A percentile compares a stretch with the other conserved stretches of the same genome.
phyloP scores from a whole-genome alignment of 305 asterid species.

The Fraxinus sp. region DNA sequence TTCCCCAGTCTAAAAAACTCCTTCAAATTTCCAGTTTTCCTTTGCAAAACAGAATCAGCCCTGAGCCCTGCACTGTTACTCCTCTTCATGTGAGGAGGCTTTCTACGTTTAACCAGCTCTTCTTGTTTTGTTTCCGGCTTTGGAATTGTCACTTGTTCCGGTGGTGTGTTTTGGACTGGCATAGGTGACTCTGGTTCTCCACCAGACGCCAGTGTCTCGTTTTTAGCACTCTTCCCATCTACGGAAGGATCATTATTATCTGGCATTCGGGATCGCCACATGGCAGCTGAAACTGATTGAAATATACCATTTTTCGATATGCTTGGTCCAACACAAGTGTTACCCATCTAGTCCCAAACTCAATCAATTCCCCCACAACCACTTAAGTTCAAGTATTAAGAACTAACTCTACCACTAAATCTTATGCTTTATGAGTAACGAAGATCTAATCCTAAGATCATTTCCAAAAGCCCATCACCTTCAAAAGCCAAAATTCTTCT shows the following conservation, averaged over 20 bases:
- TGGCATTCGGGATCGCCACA: conserved; percentile 62
- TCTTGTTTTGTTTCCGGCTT: conserved; percentile 41
- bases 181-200: conserved; percentile 35
- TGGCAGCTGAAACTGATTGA: conserved; percentile 65
- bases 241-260: conserved; percentile 32
- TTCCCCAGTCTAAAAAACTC: conserved; percentile 60
- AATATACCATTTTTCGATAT: conserved; percentile 47
- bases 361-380: conserved; percentile 28
- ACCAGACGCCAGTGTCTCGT: conserved; percentile 29
- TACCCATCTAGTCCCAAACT: conserved; percentile 49
- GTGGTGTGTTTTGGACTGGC: conserved; percentile 58
- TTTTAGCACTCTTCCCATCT: conserved; percentile 36
- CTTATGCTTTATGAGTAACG: conserved; percentile 15
- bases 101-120: conserved; percentile 32
- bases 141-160: conserved; percentile 50
- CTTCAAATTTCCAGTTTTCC: conserved; percentile 61
- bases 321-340: conserved; percentile 68
- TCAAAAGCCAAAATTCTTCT: conserved; percentile 25
- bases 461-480: conserved; percentile 5
- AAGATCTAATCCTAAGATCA: conserved; percentile 40
- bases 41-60: conserved; percentile 59
- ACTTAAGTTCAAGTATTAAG: conserved; percentile 15
- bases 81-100: conserved; percentile 50
- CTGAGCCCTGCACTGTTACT: conserved; percentile 67
- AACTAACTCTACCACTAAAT: conserved; percentile 17